Evolutionary conservation across 2,329 filamentous ascomycete species (phyloP), one percentile per base, ranked within the genome.

Genomic region (Apiospora sp.): DNA sequence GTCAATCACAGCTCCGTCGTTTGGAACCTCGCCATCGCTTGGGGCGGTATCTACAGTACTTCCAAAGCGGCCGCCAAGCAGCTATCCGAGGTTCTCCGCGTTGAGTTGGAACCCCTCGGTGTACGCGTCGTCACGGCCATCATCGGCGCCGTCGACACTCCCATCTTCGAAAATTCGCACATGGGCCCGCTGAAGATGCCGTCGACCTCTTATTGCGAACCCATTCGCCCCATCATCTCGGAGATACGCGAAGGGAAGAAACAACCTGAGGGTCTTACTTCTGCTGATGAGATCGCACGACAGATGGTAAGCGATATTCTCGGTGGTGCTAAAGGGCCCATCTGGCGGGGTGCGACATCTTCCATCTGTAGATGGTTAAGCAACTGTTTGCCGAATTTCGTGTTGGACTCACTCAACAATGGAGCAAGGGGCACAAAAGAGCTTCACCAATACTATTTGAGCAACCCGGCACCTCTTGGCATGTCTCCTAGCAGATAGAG

Each of bases 1-100:
- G 72, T 77, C 19, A 80, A 79, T 44, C 75, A 76, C 24, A 71
- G 49, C 16, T 76, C 73, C 1, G 54, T 75, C 22, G 71, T 64
- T 8, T 69, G 70, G 5, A 68, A 69, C 4, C 30, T 77, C 8
- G 49, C 67, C 2, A 67, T 75, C 24, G 71, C 76, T 10, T 77
- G 76, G 75, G 54, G 67, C 67, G 75, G 76, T 76, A 27, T 71
- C 10, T 73, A 73, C 54, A 72, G 30, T 34, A 54, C 71, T 7
- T 70, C 71, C 24, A 73, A 73, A 54, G 72, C 72, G 30, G 71
- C 72, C 8, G 46, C 61, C 24, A 73, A 68, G 71, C 71, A 72
- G 19, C 8, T 72, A 24, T 72, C 58, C 3, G 22, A 49, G 6
- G 24, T 58, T 67, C 37, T 71, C 49, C 44, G 70, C 22, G 44